Conservation (phyloP, 352 stramenopile genomes). For the Sclerospora graminicola region DNA sequence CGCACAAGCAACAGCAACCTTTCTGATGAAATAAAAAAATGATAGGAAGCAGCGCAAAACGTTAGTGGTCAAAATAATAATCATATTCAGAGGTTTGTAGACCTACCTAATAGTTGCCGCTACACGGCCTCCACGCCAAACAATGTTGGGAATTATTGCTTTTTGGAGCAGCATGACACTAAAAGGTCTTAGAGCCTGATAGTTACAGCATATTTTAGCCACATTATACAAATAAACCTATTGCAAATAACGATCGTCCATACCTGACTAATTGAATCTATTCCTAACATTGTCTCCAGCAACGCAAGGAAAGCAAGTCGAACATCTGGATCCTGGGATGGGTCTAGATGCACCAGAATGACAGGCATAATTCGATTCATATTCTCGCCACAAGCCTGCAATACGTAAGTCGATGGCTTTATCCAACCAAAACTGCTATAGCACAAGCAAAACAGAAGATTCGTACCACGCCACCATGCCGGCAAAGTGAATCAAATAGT, state of each 20-base stretch:
- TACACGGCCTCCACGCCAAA: conserved; percentile 81
- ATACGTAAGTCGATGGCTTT: not conserved
- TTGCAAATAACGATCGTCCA: not conserved
- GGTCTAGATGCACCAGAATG: conserved; percentile 55
- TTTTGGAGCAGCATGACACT: conserved; percentile 52
- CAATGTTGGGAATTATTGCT: conserved; percentile 83
- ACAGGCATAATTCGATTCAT: conserved; percentile 49
- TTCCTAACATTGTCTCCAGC: conserved; percentile 71
- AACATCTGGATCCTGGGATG: conserved; percentile 58
- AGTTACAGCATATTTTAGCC: not conserved
- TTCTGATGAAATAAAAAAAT: conserved; percentile 28
- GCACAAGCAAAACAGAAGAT: not conserved
- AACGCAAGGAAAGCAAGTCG: conserved; percentile 76
- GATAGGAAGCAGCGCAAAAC: not conserved
- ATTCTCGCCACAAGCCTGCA: conserved; percentile 48
- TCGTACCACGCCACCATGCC: conserved; percentile 46
- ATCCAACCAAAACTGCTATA: not conserved
- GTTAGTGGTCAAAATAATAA: conserved; percentile 1
- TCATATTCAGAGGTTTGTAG: not conserved
- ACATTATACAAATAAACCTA: not conserved
- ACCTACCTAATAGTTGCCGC: conserved; percentile 75
- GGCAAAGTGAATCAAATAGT: conserved; percentile 71
- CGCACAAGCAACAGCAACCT: conserved; percentile 80
- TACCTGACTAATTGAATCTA: conserved; percentile 42
- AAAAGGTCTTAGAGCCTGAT: conserved; percentile 55